Percentiles rank a stretch among this genome's conserved stretches.
Conservation (phyloP, 2,329 filamentous ascomycete genomes). For the Sclerotinia sclerotiorum region DNA sequence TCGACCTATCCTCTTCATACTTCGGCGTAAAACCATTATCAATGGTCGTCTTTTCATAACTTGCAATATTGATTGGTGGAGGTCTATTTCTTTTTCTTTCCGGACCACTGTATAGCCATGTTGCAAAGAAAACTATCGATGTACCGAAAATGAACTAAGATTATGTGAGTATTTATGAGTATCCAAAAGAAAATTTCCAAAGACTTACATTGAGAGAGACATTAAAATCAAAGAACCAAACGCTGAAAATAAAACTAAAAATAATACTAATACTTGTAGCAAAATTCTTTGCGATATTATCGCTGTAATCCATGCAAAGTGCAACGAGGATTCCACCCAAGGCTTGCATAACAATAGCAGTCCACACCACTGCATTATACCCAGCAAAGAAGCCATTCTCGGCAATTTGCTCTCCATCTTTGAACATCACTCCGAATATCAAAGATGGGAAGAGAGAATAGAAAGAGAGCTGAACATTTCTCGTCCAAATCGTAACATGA, state of each 20-base stretch:
- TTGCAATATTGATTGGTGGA: constrained; percentile 66
- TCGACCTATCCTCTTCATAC: constrained; percentile 36
- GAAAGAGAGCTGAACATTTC: constrained; percentile 91
- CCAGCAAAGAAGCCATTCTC: constrained; percentile 90
- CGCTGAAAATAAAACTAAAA: constrained; percentile 79
- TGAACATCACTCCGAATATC: constrained; percentile 80
- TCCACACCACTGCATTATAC: constrained; percentile 91
- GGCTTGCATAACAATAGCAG: constrained; percentile 78
- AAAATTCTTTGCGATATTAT: constrained; percentile 93
- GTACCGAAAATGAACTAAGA: constrained; percentile 79
- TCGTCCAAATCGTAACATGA: constrained; percentile 81
- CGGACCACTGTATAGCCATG: constrained; percentile 77
- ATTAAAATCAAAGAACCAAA: constrained; percentile 80
- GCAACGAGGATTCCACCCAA: constrained; percentile 81
- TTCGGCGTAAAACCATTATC: constrained; percentile 40
- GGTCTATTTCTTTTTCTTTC: constrained; percentile 61
- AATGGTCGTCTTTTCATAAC: constrained; percentile 66
- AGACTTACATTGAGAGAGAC: constrained; percentile 68
- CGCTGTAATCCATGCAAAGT: constrained; percentile 76
- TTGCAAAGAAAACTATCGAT: constrained; percentile 72
- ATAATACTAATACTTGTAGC: constrained; percentile 91
- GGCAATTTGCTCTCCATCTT: constrained; percentile 80
- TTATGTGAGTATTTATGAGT: constrained; percentile 6
- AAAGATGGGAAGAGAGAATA: constrained; percentile 91
- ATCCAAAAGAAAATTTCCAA: neutral